Conservation (phyloP, 345 rosid genomes). For the Passiflora organensis region DNA sequence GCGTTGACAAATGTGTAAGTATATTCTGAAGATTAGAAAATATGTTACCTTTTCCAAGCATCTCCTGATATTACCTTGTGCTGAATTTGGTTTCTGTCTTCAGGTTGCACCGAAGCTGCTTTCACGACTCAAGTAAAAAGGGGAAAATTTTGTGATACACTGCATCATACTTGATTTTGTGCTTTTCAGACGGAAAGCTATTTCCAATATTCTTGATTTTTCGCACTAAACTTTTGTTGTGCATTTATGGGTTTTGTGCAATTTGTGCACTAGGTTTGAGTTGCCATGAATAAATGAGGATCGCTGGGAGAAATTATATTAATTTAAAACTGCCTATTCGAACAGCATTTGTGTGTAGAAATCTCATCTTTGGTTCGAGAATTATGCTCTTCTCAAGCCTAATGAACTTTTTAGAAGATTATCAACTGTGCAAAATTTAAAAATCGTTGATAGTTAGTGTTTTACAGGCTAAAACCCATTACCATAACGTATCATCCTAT, state of each 20-base stretch:
- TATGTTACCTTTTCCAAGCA: not conserved
- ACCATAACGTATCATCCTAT: too few relatives aligned
- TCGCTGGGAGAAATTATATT: not conserved
- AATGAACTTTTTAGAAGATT: too few relatives aligned
- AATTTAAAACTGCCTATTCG: too few relatives aligned
- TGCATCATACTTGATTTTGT: not conserved
- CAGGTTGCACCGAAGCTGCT: conserved; percentile 37
- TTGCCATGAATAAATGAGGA: not conserved
- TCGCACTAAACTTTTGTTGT: not conserved
- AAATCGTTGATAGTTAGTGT: too few relatives aligned
- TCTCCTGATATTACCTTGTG: not conserved
- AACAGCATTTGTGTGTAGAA: too few relatives aligned
- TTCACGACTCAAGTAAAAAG: conserved; percentile 22
- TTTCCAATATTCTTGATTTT: not conserved
- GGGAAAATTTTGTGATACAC: not conserved
- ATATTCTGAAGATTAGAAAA: not conserved
- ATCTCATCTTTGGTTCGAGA: too few relatives aligned
- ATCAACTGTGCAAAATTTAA: too few relatives aligned
- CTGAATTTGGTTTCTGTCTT: conserved; percentile 4
- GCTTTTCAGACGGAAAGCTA: not conserved
- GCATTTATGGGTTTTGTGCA: not conserved
- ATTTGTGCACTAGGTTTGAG: not conserved
- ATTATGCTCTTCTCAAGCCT: too few relatives aligned
- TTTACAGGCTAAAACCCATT: too few relatives aligned
- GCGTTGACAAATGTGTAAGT: conserved; percentile 23